phyloP scores from a whole-genome alignment of 192 early-diverging fungal species.

The Ramicandelaber brevisporus region DNA sequence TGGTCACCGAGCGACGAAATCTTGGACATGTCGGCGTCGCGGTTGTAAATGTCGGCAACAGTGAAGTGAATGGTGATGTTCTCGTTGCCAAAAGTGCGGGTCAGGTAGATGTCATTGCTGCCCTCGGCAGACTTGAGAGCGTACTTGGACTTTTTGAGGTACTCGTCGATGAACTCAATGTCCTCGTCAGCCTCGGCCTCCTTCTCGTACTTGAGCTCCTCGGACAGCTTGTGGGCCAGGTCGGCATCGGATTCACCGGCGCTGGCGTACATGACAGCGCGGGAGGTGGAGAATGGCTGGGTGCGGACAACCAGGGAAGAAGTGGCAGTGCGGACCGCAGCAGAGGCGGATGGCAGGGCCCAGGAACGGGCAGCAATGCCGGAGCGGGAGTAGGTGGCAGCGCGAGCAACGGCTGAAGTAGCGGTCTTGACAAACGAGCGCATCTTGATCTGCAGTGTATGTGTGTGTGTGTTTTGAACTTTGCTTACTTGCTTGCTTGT shows the following conservation, averaged over 20 bases:
- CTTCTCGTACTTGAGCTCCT: slow-evolving; percentile 56
- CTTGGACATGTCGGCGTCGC: slow-evolving; percentile 37
- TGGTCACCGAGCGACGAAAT: slow-evolving; percentile 20
- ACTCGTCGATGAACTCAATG: slow-evolving; percentile 49
- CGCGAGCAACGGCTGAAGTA: too few relatives aligned
- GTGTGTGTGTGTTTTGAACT: too few relatives aligned
- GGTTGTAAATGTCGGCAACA: slow-evolving; percentile 60
- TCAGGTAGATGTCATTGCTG: slow-evolving; percentile 49
- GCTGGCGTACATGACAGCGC: too few relatives aligned
- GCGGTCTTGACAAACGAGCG: too few relatives aligned
- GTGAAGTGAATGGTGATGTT: slow-evolving; percentile 69
- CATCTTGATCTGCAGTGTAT: too few relatives aligned
- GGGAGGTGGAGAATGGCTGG: too few relatives aligned
- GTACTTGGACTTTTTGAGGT: slow-evolving; percentile 31
- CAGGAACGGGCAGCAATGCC: too few relatives aligned
- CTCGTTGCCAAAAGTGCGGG: slow-evolving; percentile 74
- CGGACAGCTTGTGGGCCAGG: slow-evolving; percentile 35
- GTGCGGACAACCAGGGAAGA: too few relatives aligned
- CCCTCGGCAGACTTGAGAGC: slow-evolving; percentile 60
- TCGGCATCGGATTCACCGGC: slow-evolving; percentile 51
- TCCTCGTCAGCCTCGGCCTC: slow-evolving; percentile 22
- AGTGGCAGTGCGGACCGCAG: too few relatives aligned
- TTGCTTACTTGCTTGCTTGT: too few relatives aligned
- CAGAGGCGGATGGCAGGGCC: too few relatives aligned
- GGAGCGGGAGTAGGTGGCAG: too few relatives aligned